Evolutionary conservation across 192 early-diverging fungal genomes (phyloP), one percentile per base, ranked within the genome.

Genomic region (Dissophora globulifera): DNA sequence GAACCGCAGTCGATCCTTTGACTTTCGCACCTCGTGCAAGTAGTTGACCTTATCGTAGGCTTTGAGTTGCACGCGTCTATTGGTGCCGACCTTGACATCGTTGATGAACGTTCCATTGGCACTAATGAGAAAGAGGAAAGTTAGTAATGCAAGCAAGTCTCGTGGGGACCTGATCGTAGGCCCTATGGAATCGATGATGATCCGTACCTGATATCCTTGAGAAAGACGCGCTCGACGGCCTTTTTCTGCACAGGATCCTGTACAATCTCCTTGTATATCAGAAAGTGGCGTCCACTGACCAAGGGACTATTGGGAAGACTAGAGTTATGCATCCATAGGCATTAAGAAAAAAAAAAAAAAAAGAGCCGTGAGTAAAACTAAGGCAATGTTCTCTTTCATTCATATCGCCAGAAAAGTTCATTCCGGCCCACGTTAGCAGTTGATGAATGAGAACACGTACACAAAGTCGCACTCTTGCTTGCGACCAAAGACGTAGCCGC

Each of bases 31-130:
- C 35, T 85, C 83, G 55, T 80, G 82, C 51, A 81, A 51, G 52
- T 91, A 79, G 55, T 91, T 83, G 51, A 93, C 86, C 50, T 78
- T 79, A 62, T 93, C 92, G 20, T 85, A 87, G 58, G 86, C 62
- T 15, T 69, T 65, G 40, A 93, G 82, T 62, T 85, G 80, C 16
- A 85, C 59, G 2, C 84, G 67, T 48, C 79, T 62, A 52, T 83
- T 83, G 22, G 82, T 78, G 4, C 66, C 72, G n/a, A 92, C 67
- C 35, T 83, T 83, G 26, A 54, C 54, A 16, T 83, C 85, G 64
- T 91, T 91, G 63, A 93, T 82, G 58, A 78, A 91, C 2, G 89
- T 93, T 20, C 92, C 92, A 55, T 93, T 91, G 15, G 88, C 83
- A 80, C 89, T 91, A 13, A 1, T 51, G 26, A 12, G 26, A 20